Evolutionary conservation across 805 yeast genomes (phyloP), one percentile per base, ranked within the genome.

Genomic region (Brettanomyces anomalus): DNA sequence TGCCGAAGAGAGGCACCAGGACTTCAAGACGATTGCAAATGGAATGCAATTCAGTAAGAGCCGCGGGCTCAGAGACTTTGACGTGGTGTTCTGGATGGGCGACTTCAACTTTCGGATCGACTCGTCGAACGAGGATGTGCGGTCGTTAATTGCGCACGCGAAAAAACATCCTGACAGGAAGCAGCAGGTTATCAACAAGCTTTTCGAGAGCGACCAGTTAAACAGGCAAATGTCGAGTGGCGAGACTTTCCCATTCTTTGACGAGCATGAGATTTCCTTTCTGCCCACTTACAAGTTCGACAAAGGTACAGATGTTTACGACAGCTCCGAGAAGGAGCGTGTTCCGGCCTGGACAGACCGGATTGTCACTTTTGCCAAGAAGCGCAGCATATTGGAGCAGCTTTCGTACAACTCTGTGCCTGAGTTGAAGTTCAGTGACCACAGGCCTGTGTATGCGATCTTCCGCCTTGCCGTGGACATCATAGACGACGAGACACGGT

Each of bases 271-370:
- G 40, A 83, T 93, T 37, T 67, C 65, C 16, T 90, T 93, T 54
- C 73, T 82, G 6, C 99, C 99, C 5, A 93, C 99, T 0, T 93
- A 93, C 64, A 93, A 93, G 58, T 93, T 82, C 59, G 95, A 93
- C 57, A 83, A 85, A 39, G 94, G 95, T 4, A 82, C 95, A 0
- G 76, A 74, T 38, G 63, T 57, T 3, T 93, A 89, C 58, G 99
- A 93, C 59, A 75, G 95, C 0, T 81, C 94, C 34, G 97, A 90
- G 54, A 93, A 93, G 61, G 81, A 79, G 61, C 75, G 99, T 48
- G 79, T 85, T 11, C 99, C 98, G 1, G 94, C 98, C 0, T 93
- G 98, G 98, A 89, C 97, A 3, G 99, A 93, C 64, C 67, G 98
- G 44, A 79, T 90, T 28, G 61, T 89, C 39, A 80, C 78, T 54